Evolutionary conservation across 2,329 filamentous ascomycete species (phyloP), one percentile per base, ranked within the genome.

Genomic region (Mycocentrospora acerina): DNA sequence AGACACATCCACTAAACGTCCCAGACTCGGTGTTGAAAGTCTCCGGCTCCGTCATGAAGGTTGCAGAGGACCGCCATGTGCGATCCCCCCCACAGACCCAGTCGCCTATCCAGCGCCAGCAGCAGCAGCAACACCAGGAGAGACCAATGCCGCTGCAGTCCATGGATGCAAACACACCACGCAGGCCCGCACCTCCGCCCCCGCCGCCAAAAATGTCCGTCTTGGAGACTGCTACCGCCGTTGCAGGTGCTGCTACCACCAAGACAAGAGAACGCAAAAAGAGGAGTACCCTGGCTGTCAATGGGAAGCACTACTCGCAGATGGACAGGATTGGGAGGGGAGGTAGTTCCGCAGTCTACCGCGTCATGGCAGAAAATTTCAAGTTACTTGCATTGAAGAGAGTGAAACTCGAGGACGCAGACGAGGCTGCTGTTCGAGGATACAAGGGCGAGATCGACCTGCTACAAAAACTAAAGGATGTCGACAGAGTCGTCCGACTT

Each of bases 151-250:
- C 73, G 11, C 66, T 85, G 7, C 75, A 75, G 11, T 65, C 70
- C 6, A 72, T 79, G 44, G 81, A 76, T 55, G 77, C 73, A 41
- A 85, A 85, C 57, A 95, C 89, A 4, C 90, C 90, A 9, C 86
- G 82, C 57, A 77, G 90, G 52, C 79, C 86, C 15, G 88, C 88
- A 1, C 85, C 85, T 2, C 85, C 85, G 2, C 66, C 85, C 13
- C 91, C 91, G 3, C 90, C 90, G 7, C 91, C 93, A 1, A 97
- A 96, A 68, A 97, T 97, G 91, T 93, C 88, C 1, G 86, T 95
- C 7, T 72, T 96, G n/a, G 90, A 97, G 52, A 85, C 90, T 3
- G 91, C 90, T 2, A 96, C 91, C 2, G 82, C 86, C 2, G 84
- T 83, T 9, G 89, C 86, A 4, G 90, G 90, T 11, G 87, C 89